A percentile compares a stretch with the other conserved stretches of the same genome.
phyloP scores from a whole-genome alignment of 306 rosid species.

The Urtica urens region DNA sequence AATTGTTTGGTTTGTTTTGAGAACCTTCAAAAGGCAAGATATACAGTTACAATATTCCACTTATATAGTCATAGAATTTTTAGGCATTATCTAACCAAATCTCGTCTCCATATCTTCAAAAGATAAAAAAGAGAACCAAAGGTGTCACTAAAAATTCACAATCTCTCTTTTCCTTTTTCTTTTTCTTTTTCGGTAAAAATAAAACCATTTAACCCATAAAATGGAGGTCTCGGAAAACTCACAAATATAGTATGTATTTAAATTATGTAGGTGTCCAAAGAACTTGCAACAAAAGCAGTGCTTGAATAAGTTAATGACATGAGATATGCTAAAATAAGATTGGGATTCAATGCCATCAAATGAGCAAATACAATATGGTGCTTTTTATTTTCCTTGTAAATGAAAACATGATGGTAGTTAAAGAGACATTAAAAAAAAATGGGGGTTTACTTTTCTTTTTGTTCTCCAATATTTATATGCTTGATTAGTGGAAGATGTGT shows the following conservation, averaged over 20 bases:
- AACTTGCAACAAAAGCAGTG: conserved; percentile 8
- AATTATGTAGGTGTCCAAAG: conserved; percentile 10
- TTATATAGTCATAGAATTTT: conserved; percentile 4
- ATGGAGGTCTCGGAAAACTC: conserved; percentile 2
- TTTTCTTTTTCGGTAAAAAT: neutral
- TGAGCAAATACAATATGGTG: conserved; percentile 19
- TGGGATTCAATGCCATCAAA: neutral
- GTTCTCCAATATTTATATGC: neutral
- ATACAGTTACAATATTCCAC: conserved; percentile 20
- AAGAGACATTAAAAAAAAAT: conserved; percentile 8
- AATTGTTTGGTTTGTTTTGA: conserved; percentile 4
- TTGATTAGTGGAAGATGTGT: conserved; percentile 23
- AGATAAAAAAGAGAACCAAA: conserved; percentile 11
- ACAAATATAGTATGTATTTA: neutral
- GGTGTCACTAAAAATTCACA: neutral
- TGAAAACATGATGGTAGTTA: conserved; percentile 24
- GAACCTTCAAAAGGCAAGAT: conserved; percentile 2
- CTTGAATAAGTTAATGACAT: neutral
- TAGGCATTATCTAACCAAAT: conserved; percentile 25
- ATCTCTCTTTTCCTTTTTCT: neutral
- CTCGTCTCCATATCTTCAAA: conserved; percentile 30
- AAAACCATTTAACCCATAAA: conserved; percentile 1
- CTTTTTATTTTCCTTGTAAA: conserved; percentile 1
- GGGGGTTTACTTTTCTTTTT: neutral
- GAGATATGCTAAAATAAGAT: neutral